These are phyloP conservation scores for Prunus mume DNA, from an alignment of 306 rosid species.

Conservation along the genomic window DNA sequence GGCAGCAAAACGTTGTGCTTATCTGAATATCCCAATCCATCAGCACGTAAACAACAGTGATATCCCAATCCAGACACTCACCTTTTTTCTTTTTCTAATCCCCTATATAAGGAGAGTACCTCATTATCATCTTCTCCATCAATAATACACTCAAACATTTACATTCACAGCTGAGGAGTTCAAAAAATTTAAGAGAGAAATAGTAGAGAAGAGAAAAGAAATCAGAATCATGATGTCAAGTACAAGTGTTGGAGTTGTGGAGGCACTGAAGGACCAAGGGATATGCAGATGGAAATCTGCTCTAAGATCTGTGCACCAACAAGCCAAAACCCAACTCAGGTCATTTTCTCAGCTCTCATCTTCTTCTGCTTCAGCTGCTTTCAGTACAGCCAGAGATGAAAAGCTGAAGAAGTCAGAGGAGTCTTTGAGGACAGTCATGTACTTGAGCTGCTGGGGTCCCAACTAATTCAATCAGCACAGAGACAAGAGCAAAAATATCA, in stretches of 20 bases:
- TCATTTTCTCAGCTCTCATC: conserved; percentile 24
- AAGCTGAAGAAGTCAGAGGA: conserved; percentile 27
- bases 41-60: background rate
- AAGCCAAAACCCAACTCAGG: conserved; percentile 20
- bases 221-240: conserved; percentile 11
- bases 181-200: background rate
- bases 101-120: background rate
- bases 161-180: background rate
- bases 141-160: background rate
- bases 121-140: background rate
- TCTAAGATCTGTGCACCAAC: conserved; percentile 25
- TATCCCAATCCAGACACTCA: background rate
- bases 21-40: background rate
- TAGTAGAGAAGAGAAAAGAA: background rate
- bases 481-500: background rate
- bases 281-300: conserved; percentile 33
- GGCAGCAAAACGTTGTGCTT: background rate
- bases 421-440: conserved; percentile 39
- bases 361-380: conserved; percentile 13
- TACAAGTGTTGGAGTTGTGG: conserved; percentile 32
- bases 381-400: background rate
- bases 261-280: conserved; percentile 41
- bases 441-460: conserved; percentile 44
- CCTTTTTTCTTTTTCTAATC: background rate
- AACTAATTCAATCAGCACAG: background rate